Percentiles rank a stretch among this genome's conserved stretches.
phyloP scores from a whole-genome alignment of 208 protist species.

The Leishmania major region DNA sequence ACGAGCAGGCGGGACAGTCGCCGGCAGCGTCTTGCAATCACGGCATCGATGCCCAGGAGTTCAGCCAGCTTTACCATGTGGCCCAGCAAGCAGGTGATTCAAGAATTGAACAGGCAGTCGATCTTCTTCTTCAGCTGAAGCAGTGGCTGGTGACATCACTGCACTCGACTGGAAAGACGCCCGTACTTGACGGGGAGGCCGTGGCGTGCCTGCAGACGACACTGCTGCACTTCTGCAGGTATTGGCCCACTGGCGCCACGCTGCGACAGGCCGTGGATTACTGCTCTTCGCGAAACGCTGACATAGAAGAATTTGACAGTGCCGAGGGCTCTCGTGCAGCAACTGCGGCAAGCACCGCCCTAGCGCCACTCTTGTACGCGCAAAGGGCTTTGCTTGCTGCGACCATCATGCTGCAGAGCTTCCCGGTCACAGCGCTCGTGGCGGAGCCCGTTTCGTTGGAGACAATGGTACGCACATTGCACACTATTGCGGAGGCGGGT shows the following conservation, averaged over 20 bases:
- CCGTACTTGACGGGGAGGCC: neutral
- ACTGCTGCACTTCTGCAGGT: slow-evolving; percentile 21
- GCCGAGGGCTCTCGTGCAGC: neutral
- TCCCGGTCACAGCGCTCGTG: slow-evolving; percentile 16
- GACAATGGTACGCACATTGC: slow-evolving; percentile 13
- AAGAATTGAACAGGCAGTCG: slow-evolving; percentile 8
- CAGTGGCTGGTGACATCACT: slow-evolving; percentile 7
- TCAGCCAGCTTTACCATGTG: slow-evolving; percentile 4
- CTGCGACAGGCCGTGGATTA: slow-evolving; percentile 19
- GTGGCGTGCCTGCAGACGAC: slow-evolving; percentile 26
- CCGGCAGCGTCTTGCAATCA: neutral
- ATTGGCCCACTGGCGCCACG: slow-evolving; percentile 26
- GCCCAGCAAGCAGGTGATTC: slow-evolving; percentile 19
- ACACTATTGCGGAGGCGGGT: slow-evolving; percentile 25
- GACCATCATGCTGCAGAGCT: slow-evolving; percentile 16
- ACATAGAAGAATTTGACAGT: neutral
- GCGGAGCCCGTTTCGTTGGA: slow-evolving; percentile 22
- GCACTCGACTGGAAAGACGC: neutral
- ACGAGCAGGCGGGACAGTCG: neutral
- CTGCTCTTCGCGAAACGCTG: neutral
- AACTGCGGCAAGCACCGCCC: neutral
- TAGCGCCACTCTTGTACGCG: slow-evolving; percentile 22
- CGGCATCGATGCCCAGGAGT: slow-evolving; percentile 7
- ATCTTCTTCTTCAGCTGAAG: slow-evolving; percentile 18
- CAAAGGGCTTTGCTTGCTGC: slow-evolving; percentile 27